Evolutionary conservation across 371 early-diverging fungal species (phyloP).

Genomic region (Gilbertella persicaria): DNA sequence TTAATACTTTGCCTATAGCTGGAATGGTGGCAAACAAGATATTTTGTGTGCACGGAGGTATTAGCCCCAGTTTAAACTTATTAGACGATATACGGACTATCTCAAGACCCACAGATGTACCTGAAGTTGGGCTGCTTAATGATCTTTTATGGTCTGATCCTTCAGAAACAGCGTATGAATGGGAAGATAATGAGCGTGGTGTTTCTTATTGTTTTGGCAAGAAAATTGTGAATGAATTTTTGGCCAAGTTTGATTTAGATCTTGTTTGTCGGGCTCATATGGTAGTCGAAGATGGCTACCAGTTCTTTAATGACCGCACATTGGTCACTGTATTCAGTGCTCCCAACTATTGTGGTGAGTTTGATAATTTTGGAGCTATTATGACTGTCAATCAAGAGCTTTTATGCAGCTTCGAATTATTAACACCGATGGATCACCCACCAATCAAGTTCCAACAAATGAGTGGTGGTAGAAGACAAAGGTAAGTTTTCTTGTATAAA

Average conservation of each 20-base stretch:
- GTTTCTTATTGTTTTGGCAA: conserved; percentile 93
- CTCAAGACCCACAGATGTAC: conserved; percentile 90
- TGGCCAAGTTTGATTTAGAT: conserved; percentile 84
- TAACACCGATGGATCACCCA: no score
- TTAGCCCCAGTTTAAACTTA: conserved; percentile 75
- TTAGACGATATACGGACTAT: conserved; percentile 93
- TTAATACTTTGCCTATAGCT: conserved; percentile 96
- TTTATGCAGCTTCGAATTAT: conserved; percentile 79
- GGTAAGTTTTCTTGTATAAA: neutral
- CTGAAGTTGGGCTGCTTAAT: conserved; percentile 83
- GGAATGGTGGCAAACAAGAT: conserved; percentile 95
- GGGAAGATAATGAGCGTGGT: conserved; percentile 97
- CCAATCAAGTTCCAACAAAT: no score
- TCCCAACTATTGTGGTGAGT: no score
- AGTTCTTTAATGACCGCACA: conserved; percentile 93
- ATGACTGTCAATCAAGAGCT: conserved; percentile 93
- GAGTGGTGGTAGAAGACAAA: no score
- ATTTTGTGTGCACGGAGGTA: conserved; percentile 97
- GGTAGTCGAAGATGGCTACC: conserved; percentile 96
- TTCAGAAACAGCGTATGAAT: conserved; percentile 68
- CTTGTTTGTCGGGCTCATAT: conserved; percentile 94
- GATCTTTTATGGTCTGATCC: conserved; percentile 91
- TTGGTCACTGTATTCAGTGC: conserved; percentile 97
- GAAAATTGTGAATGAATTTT: conserved; percentile 80
- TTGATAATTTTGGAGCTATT: no score